Evolutionary conservation across 352 stramenopile species (phyloP).

Genomic region (Proteromonas lacertae): DNA sequence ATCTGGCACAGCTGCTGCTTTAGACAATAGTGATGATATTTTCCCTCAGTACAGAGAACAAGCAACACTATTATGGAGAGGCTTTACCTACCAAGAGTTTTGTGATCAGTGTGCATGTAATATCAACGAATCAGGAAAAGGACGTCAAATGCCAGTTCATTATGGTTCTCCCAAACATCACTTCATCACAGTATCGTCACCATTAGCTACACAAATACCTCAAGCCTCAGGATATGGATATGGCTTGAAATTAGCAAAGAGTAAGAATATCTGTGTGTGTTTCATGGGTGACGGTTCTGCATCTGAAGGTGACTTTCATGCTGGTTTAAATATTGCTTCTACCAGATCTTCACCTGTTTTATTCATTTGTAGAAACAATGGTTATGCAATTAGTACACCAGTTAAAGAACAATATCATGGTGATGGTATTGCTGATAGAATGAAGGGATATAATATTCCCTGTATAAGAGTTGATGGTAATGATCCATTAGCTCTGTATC

Average conservation of each 20-base stretch:
- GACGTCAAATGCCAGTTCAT: constrained; percentile 88
- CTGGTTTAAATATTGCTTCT: constrained; percentile 70
- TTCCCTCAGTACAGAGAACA: constrained; percentile 90
- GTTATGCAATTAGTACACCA: constrained; percentile 81
- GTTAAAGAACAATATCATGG: constrained; percentile 73
- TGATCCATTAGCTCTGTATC: constrained; percentile 73
- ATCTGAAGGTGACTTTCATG: constrained; percentile 84
- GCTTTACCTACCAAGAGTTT: constrained; percentile 80
- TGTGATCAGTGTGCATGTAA: constrained; percentile 89
- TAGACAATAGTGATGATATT: constrained; percentile 51
- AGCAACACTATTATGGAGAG: constrained; percentile 84
- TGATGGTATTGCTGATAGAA: constrained; percentile 70
- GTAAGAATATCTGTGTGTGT: constrained; percentile 43
- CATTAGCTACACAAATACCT: constrained; percentile 79
- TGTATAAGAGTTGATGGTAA: constrained; percentile 87
- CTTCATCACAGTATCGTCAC: constrained; percentile 84
- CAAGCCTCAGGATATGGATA: constrained; percentile 82
- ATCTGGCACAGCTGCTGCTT: constrained; percentile 38
- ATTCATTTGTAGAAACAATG: constrained; percentile 94
- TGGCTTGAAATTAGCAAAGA: constrained; percentile 49
- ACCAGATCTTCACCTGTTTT: constrained; percentile 71
- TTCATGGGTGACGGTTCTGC: constrained; percentile 89
- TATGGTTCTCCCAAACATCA: constrained; percentile 72
- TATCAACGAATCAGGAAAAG: constrained; percentile 65
- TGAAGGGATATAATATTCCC: constrained; percentile 70